A percentile compares a stretch with the other conserved stretches of the same genome.
phyloP scores from a whole-genome alignment of 2,329 filamentous ascomycete genomes.

The Exophiala calicioides region DNA sequence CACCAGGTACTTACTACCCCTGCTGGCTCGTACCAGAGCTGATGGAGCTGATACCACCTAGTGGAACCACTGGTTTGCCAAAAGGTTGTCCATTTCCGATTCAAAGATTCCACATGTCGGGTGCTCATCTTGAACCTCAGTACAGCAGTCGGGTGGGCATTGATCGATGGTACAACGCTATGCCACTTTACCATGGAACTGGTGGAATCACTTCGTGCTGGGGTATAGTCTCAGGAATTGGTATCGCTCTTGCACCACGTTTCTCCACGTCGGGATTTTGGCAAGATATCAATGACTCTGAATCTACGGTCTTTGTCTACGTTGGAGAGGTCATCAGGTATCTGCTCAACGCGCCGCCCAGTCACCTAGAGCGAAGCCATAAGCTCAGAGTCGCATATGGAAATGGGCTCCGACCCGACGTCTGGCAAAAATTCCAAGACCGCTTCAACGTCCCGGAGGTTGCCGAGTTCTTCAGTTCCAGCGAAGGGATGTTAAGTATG shows the following conservation, averaged over 20 bases:
- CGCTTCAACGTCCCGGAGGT: conserved; percentile 51
- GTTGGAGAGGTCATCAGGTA: conserved; percentile 54
- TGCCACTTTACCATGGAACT: conserved; percentile 76
- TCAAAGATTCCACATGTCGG: no score
- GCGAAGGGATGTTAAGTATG: conserved; percentile 67
- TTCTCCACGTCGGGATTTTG: conserved; percentile 27
- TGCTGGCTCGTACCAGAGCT: no score
- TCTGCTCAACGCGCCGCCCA: conserved; percentile 45
- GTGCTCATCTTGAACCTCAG: no score
- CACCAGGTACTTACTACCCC: no score
- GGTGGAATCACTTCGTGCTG: no score
- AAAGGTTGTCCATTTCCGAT: no score
- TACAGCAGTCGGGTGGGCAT: conserved; percentile 47
- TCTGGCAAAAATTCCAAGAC: conserved; percentile 48
- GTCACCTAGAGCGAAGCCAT: conserved; percentile 47
- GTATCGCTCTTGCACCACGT: no score
- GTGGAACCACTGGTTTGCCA: conserved; percentile 72
- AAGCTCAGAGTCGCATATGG: conserved; percentile 46
- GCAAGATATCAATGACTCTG: conserved; percentile 34
- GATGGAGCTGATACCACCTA: conserved; percentile 40
- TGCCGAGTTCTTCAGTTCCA: conserved; percentile 75
- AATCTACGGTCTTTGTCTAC: conserved; percentile 59
- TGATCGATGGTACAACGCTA: conserved; percentile 72
- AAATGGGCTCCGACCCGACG: conserved; percentile 50
- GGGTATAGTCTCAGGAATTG: no score